phyloP scores from a whole-genome alignment of 352 stramenopile species.

The Plasmopara muralis region DNA sequence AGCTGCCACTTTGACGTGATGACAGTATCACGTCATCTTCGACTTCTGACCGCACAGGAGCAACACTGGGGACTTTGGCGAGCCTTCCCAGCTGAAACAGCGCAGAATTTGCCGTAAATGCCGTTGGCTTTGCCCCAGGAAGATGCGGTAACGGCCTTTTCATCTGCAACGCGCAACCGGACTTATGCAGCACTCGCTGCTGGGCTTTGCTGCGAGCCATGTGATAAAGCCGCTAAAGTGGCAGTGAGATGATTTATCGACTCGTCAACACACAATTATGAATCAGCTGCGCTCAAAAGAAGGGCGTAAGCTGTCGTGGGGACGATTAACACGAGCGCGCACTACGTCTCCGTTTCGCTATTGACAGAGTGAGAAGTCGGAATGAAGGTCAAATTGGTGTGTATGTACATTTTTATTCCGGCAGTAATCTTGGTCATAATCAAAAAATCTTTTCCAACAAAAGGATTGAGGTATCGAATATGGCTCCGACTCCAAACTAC shows the following conservation, averaged over 20 bases:
- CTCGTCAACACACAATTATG: no score
- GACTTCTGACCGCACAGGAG: not conserved
- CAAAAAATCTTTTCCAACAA: not conserved
- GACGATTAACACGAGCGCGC: not conserved
- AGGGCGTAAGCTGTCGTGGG: not conserved
- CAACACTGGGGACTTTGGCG: not conserved
- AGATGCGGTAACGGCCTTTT: not conserved
- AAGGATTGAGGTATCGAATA: constrained; percentile 4
- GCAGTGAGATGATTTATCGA: no score
- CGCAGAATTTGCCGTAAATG: constrained; percentile 5
- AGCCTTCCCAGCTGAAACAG: constrained; percentile 11
- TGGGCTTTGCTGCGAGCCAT: constrained; percentile 35
- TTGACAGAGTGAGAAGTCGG: constrained; percentile 1
- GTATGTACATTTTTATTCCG: constrained; percentile 7
- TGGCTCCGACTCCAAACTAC: constrained; percentile 55
- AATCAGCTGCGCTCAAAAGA: no score
- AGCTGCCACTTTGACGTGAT: constrained; percentile 1
- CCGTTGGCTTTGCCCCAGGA: constrained; percentile 2
- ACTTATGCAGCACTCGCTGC: constrained; percentile 18
- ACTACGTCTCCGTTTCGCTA: not conserved
- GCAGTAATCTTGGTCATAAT: no score
- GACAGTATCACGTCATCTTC: constrained; percentile 14
- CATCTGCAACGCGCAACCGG: constrained; percentile 12
- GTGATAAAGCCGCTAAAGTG: not conserved
- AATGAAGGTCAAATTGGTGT: constrained; percentile 18